Conservation (phyloP, 2,329 filamentous ascomycete species). For the Arthrinium phaeospermum region DNA sequence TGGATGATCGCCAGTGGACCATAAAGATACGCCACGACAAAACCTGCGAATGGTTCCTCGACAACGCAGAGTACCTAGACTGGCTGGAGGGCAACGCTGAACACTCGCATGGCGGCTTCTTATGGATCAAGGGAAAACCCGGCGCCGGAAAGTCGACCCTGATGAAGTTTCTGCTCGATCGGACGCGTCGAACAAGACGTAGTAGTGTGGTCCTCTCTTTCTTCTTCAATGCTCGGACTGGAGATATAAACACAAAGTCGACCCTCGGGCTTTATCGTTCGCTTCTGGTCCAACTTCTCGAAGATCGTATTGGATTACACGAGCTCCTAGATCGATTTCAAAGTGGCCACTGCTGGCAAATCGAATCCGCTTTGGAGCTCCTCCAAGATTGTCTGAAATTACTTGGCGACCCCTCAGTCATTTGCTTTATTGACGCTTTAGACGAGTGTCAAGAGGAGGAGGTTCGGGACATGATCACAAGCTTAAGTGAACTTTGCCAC, state of each 20-base stretch:
- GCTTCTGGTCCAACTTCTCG: constrained; percentile 52
- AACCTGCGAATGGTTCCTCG: constrained; percentile 50
- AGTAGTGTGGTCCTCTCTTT: constrained; percentile 41
- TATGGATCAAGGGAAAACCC: constrained; percentile 44
- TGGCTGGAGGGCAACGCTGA: constrained; percentile 41
- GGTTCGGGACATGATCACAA: constrained; percentile 47
- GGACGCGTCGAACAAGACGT: constrained; percentile 26
- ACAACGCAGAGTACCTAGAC: constrained; percentile 37
- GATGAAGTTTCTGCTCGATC: constrained; percentile 46
- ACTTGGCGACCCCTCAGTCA: constrained; percentile 22
- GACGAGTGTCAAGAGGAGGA: constrained; percentile 54
- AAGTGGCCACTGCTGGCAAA: no score
- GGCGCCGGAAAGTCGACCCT: constrained; percentile 45
- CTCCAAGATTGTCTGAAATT: no score
- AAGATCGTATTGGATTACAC: constrained; percentile 44
- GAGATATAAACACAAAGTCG: constrained; percentile 49
- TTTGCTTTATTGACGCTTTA: constrained; percentile 43
- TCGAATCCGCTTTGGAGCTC: constrained; percentile 28
- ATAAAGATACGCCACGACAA: constrained; percentile 41
- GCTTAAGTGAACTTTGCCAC: constrained; percentile 45
- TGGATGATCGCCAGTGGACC: constrained; percentile 43
- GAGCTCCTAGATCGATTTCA: no score
- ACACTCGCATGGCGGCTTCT: constrained; percentile 29
- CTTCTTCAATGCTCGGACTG: constrained; percentile 54
- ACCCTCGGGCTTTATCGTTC: constrained; percentile 56